A percentile compares a stretch with the other conserved stretches of the same genome.
phyloP scores from a whole-genome alignment of 31 red algal genomes.

The Odonthalia washingtoniensis region DNA sequence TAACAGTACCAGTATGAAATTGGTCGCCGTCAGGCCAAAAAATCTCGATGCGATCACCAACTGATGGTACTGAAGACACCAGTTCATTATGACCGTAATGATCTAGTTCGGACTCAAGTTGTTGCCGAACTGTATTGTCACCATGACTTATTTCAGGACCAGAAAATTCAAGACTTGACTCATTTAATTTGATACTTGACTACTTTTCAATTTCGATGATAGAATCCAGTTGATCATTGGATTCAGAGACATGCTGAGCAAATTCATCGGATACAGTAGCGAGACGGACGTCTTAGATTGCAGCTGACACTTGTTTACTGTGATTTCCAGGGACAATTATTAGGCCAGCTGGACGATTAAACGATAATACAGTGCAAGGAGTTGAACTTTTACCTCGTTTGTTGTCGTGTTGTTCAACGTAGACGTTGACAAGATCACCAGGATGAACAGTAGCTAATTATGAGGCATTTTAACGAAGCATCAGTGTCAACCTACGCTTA shows the following conservation, averaged over 20 bases:
- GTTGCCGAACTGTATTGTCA: neutral
- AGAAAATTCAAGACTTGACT: neutral
- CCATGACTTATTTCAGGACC: neutral
- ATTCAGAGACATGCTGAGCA: neutral
- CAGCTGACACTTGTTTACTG: neutral
- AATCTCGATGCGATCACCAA: neutral
- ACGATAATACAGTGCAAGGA: neutral
- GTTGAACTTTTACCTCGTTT: neutral
- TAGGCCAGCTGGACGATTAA: neutral
- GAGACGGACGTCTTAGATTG: neutral
- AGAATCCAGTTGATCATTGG: neutral
- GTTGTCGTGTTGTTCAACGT: neutral
- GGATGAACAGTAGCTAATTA: neutral
- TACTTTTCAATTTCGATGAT: neutral
- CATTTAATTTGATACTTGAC: neutral
- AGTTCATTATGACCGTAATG: too few relatives aligned
- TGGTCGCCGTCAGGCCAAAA: neutral
- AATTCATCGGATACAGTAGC: neutral
- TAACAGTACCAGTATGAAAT: neutral
- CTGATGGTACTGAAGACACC: neutral
- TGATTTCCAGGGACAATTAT: neutral
- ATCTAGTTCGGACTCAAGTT: too few relatives aligned
- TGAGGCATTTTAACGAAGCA: neutral
- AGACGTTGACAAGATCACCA: neutral
- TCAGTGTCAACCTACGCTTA: neutral